Evolutionary conservation across 306 rosid species (phyloP).

Genomic region (Gastrolobium villosum): DNA sequence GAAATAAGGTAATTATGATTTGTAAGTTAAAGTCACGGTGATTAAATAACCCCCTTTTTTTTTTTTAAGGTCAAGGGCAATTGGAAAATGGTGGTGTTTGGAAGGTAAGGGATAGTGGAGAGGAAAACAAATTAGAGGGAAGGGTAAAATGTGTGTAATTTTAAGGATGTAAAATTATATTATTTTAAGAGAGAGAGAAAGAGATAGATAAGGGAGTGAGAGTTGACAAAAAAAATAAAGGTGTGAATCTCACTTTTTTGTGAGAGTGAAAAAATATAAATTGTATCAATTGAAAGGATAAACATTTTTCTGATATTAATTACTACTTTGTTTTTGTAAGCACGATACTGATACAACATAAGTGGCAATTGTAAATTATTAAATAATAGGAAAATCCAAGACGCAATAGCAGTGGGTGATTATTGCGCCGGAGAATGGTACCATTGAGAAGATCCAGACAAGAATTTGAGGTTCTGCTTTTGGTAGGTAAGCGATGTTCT

Average conservation of each 20-base stretch:
- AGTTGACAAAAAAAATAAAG: too few species aligned
- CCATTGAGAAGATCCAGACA: constrained; percentile 23
- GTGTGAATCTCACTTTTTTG: too few species aligned
- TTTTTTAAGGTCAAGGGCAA: not conserved
- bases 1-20: not conserved
- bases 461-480: constrained; percentile 9
- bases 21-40: not conserved
- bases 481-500: not conserved
- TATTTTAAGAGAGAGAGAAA: too few species aligned
- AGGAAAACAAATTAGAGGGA: constrained; percentile 41
- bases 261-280: too few species aligned
- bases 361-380: not conserved
- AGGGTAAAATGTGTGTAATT: too few species aligned
- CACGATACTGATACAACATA: constrained; percentile 6
- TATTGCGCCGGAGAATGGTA: constrained; percentile 21
- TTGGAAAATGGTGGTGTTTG: not conserved
- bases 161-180: too few species aligned
- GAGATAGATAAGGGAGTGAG: too few species aligned
- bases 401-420: not conserved
- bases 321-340: constrained; percentile 22
- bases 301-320: too few species aligned
- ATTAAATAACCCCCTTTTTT: not conserved
- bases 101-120: not conserved
- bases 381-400: not conserved
- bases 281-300: too few species aligned